Conservation (phyloP, 2,329 filamentous ascomycete genomes). For the Pleurostoma richardsiae region DNA sequence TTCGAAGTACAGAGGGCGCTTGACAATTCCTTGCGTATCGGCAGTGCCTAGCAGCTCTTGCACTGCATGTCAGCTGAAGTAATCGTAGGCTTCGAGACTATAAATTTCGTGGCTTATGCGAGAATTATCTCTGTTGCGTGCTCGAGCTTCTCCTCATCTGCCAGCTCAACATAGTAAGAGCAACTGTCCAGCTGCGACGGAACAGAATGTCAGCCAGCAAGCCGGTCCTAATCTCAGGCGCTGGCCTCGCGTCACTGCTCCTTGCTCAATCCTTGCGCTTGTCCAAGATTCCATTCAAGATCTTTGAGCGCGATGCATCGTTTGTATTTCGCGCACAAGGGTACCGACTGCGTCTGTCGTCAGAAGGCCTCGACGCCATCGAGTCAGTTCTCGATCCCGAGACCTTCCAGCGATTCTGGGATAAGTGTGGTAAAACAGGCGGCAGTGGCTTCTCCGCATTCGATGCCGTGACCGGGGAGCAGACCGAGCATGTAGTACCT, state of each 20-base stretch:
- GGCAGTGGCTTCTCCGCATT: constrained; percentile 45
- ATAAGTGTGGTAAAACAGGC: constrained; percentile 54
- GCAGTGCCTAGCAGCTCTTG: too few relatives aligned
- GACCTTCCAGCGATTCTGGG: constrained; percentile 50
- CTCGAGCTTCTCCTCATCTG: background rate
- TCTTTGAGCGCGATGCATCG: constrained; percentile 51
- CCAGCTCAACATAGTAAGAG: background rate
- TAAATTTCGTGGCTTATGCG: background rate
- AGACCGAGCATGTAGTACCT: constrained; percentile 18
- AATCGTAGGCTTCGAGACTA: background rate
- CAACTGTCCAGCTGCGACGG: background rate
- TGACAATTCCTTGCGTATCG: too few relatives aligned
- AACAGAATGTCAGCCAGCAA: background rate
- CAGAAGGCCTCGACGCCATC: constrained; percentile 54
- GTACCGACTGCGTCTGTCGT: constrained; percentile 54
- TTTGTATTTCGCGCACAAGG: constrained; percentile 54
- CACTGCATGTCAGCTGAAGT: background rate
- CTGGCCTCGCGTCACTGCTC: constrained; percentile 35
- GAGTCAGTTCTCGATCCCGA: constrained; percentile 48
- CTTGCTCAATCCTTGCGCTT: constrained; percentile 35
- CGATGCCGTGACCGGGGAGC: constrained; percentile 48
- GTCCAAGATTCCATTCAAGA: constrained; percentile 41
- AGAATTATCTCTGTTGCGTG: background rate
- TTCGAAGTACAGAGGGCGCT: too few relatives aligned
- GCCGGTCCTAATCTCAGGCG: constrained; percentile 31